Conservation (phyloP, 371 early-diverging fungal species). For the Actinomortierella ambigua region DNA sequence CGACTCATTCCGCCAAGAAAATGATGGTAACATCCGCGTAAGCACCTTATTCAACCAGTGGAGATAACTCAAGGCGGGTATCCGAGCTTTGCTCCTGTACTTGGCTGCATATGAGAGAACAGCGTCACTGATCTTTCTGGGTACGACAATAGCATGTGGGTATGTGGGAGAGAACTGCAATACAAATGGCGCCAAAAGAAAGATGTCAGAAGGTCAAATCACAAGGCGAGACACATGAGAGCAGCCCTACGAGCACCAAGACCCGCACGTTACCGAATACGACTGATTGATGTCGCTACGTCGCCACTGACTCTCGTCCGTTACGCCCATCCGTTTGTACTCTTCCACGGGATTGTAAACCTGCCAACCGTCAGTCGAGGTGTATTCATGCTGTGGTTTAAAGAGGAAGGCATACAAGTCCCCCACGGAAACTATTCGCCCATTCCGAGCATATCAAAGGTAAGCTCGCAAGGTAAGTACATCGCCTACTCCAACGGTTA, state of each 20-base stretch:
- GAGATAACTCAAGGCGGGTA: slow-evolving; percentile 90
- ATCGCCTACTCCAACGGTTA: background rate
- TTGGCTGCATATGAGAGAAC: slow-evolving; percentile 88
- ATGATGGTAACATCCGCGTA: background rate
- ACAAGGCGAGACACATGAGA: background rate
- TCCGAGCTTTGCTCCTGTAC: slow-evolving; percentile 89
- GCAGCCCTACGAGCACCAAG: background rate
- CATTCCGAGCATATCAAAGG: slow-evolving; percentile 14
- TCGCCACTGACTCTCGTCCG: slow-evolving; percentile 76
- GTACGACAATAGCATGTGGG: slow-evolving; percentile 85
- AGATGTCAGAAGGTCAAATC: background rate
- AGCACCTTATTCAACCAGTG: slow-evolving; percentile 77
- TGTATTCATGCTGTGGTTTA: slow-evolving; percentile 58
- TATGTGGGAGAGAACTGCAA: slow-evolving; percentile 87
- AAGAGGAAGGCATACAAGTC: slow-evolving; percentile 86
- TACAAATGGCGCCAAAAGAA: background rate
- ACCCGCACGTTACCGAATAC: slow-evolving; percentile 61
- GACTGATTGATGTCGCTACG: slow-evolving; percentile 75
- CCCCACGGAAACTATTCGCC: slow-evolving; percentile 64
- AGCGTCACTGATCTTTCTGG: slow-evolving; percentile 87
- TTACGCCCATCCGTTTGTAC: slow-evolving; percentile 87
- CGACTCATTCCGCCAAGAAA: background rate
- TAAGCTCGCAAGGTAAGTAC: slow-evolving; percentile 1
- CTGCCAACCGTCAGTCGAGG: slow-evolving; percentile 65
- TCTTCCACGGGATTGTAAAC: slow-evolving; percentile 81